Conservation (phyloP, 371 early-diverging fungal genomes). For the Mycotypha africana region DNA sequence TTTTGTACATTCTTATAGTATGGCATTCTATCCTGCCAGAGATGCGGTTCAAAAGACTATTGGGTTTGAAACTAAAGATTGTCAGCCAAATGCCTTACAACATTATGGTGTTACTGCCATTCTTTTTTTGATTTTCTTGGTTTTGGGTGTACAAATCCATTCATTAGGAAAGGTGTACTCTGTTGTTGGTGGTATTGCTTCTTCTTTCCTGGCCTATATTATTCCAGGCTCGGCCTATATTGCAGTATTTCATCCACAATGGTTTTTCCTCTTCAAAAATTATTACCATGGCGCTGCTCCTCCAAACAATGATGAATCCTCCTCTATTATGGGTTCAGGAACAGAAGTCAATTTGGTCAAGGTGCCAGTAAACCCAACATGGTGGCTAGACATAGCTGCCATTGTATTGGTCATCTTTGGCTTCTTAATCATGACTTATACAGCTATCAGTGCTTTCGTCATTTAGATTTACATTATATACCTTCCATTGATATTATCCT, state of each 20-base stretch:
- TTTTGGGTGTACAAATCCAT: conserved; percentile 36
- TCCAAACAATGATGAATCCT: not conserved
- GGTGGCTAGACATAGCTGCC: conserved; percentile 22
- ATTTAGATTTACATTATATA: too few species aligned
- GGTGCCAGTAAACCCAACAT: conserved; percentile 6
- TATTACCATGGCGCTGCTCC: too few species aligned
- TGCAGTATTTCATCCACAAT: conserved; percentile 21
- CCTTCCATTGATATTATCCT: too few species aligned
- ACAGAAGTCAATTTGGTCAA: not conserved
- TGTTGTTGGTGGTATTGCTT: conserved; percentile 51
- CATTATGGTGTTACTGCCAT: conserved; percentile 42
- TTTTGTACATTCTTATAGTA: too few species aligned
- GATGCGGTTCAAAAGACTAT: conserved; percentile 48
- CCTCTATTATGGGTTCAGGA: not conserved
- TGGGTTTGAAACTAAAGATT: conserved; percentile 40
- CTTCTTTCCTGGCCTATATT: conserved; percentile 53
- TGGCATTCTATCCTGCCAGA: conserved; percentile 56
- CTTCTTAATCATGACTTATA: conserved; percentile 14
- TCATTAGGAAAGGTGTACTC: conserved; percentile 52
- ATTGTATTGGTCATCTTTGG: conserved; percentile 19
- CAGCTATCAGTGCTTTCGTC: too few species aligned
- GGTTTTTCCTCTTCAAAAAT: conserved; percentile 4
- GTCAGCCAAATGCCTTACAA: conserved; percentile 36
- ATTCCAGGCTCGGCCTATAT: conserved; percentile 48
- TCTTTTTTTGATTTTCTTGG: conserved; percentile 36